Percentiles rank a stretch among this genome's conserved stretches.
These are phyloP conservation scores for Tylopilus intermedius DNA, from an alignment of 768 basidiomycete genomes.

Conservation along the genomic window DNA sequence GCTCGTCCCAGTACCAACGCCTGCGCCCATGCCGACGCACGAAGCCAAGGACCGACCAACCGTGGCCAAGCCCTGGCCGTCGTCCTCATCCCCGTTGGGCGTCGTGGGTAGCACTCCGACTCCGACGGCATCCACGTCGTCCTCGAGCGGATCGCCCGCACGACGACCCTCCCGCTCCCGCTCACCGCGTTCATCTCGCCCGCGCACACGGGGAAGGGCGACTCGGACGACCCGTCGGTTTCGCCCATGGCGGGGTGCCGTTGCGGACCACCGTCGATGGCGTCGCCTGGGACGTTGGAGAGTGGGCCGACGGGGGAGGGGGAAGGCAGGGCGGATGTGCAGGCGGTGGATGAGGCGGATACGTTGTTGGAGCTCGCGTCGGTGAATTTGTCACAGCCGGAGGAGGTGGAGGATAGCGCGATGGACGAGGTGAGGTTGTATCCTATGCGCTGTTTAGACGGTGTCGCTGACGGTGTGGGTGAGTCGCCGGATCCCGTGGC, in stretches of 20 bases:
- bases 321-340: not conserved
- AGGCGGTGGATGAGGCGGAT: slow-evolving; percentile 13
- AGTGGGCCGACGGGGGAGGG: not conserved
- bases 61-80: no score
- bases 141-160: not conserved
- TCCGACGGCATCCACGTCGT: not conserved
- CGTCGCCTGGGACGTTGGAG: not conserved
- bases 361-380: slow-evolving; percentile 22
- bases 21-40: no score
- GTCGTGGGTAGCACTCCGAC: not conserved
- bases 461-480: slow-evolving; percentile 1
- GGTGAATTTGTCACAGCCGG: slow-evolving; percentile 18
- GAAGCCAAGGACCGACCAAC: no score
- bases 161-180: not conserved
- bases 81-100: not conserved
- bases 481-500: not conserved
- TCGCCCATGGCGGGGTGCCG: not conserved
- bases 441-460: not conserved
- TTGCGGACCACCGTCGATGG: not conserved
- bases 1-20: no score
- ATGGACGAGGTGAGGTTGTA: slow-evolving; percentile 8
- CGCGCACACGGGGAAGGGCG: not conserved
- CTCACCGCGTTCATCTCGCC: slow-evolving; percentile 26
- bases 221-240: not conserved
- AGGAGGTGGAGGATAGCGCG: not conserved